phyloP scores from a whole-genome alignment of 2,329 filamentous ascomycete genomes.

The Didymella keratinophila region DNA sequence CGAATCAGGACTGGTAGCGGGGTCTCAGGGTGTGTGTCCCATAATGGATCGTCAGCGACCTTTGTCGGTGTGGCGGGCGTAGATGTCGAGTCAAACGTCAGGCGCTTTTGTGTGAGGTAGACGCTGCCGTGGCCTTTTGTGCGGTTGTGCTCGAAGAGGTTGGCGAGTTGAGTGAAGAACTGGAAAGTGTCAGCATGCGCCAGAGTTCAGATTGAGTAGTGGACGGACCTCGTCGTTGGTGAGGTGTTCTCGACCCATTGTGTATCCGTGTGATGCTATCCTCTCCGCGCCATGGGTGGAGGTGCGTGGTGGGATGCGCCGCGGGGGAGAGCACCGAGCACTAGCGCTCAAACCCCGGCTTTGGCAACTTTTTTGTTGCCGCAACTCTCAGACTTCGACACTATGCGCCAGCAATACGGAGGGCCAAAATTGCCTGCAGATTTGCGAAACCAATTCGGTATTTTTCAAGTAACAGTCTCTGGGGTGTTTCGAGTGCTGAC shows the following conservation, averaged over 20 bases:
- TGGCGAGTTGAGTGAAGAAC: conserved; percentile 76
- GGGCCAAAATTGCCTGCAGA: conserved; percentile 57
- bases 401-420: conserved; percentile 50
- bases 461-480: not conserved
- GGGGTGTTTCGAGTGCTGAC: conserved; percentile 11
- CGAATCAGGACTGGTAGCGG: conserved; percentile 80
- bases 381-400: conserved; percentile 27
- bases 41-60: conserved; percentile 61
- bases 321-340: conserved; percentile 27
- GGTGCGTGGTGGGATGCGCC: conserved; percentile 19
- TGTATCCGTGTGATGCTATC: conserved; percentile 33
- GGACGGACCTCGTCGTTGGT: conserved; percentile 67
- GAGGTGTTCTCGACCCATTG: conserved; percentile 61
- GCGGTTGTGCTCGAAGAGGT: conserved; percentile 73
- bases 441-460: conserved; percentile 55
- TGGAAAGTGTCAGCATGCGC: conserved; percentile 45
- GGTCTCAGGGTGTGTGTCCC: conserved; percentile 66
- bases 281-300: conserved; percentile 33
- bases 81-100: conserved; percentile 55
- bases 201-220: conserved; percentile 23
- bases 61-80: conserved; percentile 46
- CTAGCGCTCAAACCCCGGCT: conserved; percentile 18
- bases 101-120: conserved; percentile 78
- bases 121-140: conserved; percentile 76
- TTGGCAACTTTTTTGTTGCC: conserved; percentile 43